Evolutionary conservation across 176 grass and related monocot genomes (phyloP), one percentile per base, ranked within the genome.

Genomic region (Dactylis glomerata): DNA sequence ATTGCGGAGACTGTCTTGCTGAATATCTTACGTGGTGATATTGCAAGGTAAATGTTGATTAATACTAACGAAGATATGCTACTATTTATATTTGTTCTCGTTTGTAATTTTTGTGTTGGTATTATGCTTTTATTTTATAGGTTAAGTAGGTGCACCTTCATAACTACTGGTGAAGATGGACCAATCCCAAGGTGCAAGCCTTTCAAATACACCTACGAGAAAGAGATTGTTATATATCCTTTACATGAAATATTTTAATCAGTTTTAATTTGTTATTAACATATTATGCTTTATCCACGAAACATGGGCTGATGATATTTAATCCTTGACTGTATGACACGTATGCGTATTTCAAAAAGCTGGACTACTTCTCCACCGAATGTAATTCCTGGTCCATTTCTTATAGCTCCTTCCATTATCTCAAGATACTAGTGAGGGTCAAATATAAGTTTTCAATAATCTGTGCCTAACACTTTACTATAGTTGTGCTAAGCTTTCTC

Each of bases 181-280:
- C 96, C 96, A 57, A 98, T 98, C 72, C 96, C 96, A 79, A 95
- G 96, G 90, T 95, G 93, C 91, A 98, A 98, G 81, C 96, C 91
- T 87, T 95, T 98, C 83, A 98, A 98, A 87, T 96, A 98, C 72
- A 89, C 96, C 22, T 98, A 96, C 28, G 96, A 98, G 78, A 98
- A 98, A 74, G 96, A 98, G 83, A 98, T 98, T 82, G 96, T 98
- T 80, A 95, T 98, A 98, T 98, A 98, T 98, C 96, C 93, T 95
- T 90, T 26, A 9, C 62, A 73, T 87, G 45, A 57, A 85, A 85
- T 50, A 73, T 79, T 85, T 6, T 68, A 17, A 59, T 86, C 10
- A 44, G 61, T 79, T 47, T 71, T 54, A 28, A 27, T 68, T 22
- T 55, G 5, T 58, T 87, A 33, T 12, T 50, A 20, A 32, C 71